A percentile compares a stretch with the other conserved stretches of the same genome.
Conservation (phyloP, 2,329 filamentous ascomycete genomes). For the Emmonsia crescens region DNA sequence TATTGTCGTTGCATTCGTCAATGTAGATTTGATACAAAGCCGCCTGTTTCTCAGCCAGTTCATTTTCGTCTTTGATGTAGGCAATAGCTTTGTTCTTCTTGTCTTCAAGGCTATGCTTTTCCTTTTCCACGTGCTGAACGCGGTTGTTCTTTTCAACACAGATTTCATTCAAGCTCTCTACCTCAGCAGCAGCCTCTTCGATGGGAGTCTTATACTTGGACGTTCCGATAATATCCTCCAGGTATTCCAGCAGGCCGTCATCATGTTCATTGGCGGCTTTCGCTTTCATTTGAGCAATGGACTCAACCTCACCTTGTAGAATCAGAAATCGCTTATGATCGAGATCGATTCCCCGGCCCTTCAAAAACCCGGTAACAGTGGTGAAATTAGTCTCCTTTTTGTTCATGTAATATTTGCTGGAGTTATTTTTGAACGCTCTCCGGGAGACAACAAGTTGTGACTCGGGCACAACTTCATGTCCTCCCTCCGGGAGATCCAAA, state of each 20-base stretch:
- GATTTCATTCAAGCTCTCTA: conserved; percentile 85
- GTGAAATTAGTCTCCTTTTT: conserved; percentile 84
- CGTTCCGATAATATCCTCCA: conserved; percentile 97
- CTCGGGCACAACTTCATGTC: conserved; percentile 65
- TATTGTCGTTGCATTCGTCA: conserved; percentile 77
- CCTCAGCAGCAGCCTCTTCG: conserved; percentile 81
- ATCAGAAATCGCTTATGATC: conserved; percentile 98
- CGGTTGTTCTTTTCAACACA: conserved; percentile 91
- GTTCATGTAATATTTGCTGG: conserved; percentile 97
- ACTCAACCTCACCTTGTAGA: conserved; percentile 93
- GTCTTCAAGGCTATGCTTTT: conserved; percentile 83
- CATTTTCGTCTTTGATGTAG: conserved; percentile 86
- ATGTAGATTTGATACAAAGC: conserved; percentile 88
- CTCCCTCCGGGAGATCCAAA: conserved; percentile 70
- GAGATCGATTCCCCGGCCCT: conserved; percentile 80
- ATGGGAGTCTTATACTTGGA: conserved; percentile 98
- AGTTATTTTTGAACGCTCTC: conserved; percentile 93
- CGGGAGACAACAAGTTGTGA: conserved; percentile 82
- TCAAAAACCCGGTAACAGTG: conserved; percentile 73
- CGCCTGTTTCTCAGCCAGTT: conserved; percentile 78
- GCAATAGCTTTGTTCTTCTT: conserved; percentile 93
- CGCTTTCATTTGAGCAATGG: conserved; percentile 97
- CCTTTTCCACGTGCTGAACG: conserved; percentile 96
- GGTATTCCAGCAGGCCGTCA: conserved; percentile 87
- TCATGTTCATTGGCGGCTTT: conserved; percentile 94